phyloP scores from a whole-genome alignment of 2,329 filamentous ascomycete species.

The Fusarium gaditjirri region DNA sequence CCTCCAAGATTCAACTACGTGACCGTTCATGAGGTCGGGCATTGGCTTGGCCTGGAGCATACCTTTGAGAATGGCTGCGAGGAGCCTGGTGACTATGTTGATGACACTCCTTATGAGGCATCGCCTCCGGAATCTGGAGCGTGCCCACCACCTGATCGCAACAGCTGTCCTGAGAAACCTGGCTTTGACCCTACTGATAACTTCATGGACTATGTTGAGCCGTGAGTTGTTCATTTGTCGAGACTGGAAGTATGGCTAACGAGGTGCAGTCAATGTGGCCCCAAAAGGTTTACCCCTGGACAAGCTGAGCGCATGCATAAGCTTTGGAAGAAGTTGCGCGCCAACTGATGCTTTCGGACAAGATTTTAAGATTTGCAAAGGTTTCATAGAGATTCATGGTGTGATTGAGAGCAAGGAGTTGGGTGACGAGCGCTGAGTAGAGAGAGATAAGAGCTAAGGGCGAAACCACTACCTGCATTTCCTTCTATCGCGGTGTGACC shows the following conservation, averaged over 20 bases:
- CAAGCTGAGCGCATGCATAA: constrained; percentile 26
- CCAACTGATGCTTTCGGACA: neutral
- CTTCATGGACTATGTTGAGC: constrained; percentile 8
- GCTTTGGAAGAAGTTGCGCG: constrained; percentile 20
- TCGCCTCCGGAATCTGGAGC: neutral
- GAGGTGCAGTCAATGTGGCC: neutral
- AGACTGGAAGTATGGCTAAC: neutral
- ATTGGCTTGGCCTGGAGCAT: constrained; percentile 28
- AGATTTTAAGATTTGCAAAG: no score
- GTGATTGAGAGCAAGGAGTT: neutral
- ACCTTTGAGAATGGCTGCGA: constrained; percentile 26
- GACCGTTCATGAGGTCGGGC: constrained; percentile 18
- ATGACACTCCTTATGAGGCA: constrained; percentile 20
- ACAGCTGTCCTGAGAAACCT: constrained; percentile 24
- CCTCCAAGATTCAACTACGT: neutral
- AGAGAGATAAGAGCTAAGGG: neutral
- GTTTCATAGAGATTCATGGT: accelerated
- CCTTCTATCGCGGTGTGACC: no score
- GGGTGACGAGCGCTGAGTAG: accelerated
- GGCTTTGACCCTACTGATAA: constrained; percentile 22
- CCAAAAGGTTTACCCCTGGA: constrained; percentile 9
- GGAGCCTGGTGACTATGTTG: constrained; percentile 19
- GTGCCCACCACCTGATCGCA: neutral
- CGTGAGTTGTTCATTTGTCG: neutral
- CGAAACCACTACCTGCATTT: accelerated